Evolutionary conservation across 2,329 filamentous ascomycete species (phyloP), one percentile per base, ranked within the genome.

Genomic region (Colletotrichum incanum): DNA sequence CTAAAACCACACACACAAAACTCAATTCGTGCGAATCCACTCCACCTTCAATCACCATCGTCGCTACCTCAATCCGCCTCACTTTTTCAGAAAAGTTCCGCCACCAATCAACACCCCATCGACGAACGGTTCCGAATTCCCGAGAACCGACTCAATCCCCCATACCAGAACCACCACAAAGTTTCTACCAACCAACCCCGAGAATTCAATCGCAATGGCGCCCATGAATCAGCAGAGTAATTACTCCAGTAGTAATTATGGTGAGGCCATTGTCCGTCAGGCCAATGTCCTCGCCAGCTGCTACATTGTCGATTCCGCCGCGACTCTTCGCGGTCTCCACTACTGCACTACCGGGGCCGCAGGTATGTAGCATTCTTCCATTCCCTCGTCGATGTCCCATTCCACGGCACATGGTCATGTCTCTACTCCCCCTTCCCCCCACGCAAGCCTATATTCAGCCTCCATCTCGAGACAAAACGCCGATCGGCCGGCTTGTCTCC

Each of bases 281-380:
- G 88, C 91, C 86, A 93, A 93, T 83, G 92, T 96, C 84, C 92
- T 96, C 86, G 95, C 95, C 85, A 95, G 92, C 83, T 97, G 94
- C 90, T 98, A 98, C 86, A 87, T 93, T 79, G 94, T 96, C 83
- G 91, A 95, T 84, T 86, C 86, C 80, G 89, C 91, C 78, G 88
- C 91, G 82, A 89, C 87, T 80, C 89, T 98, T 79, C 92, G 92
- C 83, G 93, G 93, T 82, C 93, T 96, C 86, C 95, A 97, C 88
- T 98, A 97, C 91, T 97, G 93, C 91, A 95, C 95, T 94, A 95
- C 94, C 87, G 90, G 91, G 90, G 93, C 91, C 86, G 89, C 92
- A 89, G 93, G 91, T 93, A 88, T 73, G 88, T 83, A 23, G 26
- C 49, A 61, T 56, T 61, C 49, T 59, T 28, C 41, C 65, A 43